Conservation (phyloP, 331 rosid species). For the Arachis monticola region DNA sequence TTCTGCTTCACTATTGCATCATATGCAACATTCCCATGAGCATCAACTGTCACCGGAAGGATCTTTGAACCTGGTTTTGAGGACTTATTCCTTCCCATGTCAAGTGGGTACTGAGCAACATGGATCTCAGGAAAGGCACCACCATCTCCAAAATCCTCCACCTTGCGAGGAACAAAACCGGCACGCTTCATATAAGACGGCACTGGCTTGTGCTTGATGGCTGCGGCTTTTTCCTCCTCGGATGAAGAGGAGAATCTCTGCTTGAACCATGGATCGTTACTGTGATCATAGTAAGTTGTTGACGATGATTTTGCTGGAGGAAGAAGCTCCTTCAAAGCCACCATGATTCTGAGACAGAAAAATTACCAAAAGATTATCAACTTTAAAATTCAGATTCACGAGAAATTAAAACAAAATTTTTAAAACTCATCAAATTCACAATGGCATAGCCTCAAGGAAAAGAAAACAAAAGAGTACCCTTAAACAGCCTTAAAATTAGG, state of each 20-base stretch:
- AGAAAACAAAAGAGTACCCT: no score
- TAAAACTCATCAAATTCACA: no score
- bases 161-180: constrained; percentile 72
- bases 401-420: no score
- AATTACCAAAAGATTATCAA: no score
- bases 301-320: constrained; percentile 50
- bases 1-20: constrained; percentile 84
- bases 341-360: no score
- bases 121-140: constrained; percentile 91
- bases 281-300: constrained; percentile 68
- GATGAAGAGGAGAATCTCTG: constrained; percentile 68
- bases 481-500: no score
- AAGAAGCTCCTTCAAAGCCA: no score
- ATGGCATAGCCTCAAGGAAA: no score
- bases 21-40: constrained; percentile 75
- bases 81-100: constrained; percentile 69
- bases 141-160: constrained; percentile 83
- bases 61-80: constrained; percentile 61
- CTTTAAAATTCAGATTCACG: no score
- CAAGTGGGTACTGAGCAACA: constrained; percentile 81
- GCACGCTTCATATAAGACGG: constrained; percentile 77
- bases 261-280: constrained; percentile 89
- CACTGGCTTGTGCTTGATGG: constrained; percentile 56
- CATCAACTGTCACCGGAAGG: constrained; percentile 74
- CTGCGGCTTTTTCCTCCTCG: constrained; percentile 55